Percentiles rank a stretch among this genome's conserved stretches.
Evolutionary conservation across 768 basidiomycete genomes (phyloP).

Genomic region (Boletus tylopilopsis): DNA sequence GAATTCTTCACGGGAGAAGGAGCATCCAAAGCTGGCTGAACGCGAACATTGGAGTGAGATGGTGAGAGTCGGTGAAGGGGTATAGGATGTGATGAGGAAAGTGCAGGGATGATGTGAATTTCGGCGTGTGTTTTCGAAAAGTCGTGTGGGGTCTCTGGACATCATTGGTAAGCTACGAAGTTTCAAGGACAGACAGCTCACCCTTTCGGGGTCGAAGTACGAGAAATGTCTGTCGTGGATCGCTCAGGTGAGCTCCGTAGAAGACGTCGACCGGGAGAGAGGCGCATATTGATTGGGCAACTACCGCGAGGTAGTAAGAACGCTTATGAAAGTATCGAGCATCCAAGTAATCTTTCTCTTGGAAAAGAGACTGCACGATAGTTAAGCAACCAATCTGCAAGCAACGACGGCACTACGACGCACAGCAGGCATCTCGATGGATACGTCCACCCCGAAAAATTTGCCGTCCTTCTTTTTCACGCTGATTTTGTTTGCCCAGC

Average conservation of each 20-base stretch:
- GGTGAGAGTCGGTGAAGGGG: slow-evolving; percentile 69
- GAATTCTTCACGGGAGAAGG: slow-evolving; percentile 22
- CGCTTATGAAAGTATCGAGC: slow-evolving; percentile 90
- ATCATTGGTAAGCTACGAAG: slow-evolving; percentile 1
- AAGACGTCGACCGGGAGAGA: slow-evolving; percentile 52
- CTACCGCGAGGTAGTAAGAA: slow-evolving; percentile 80
- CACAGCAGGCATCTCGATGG: slow-evolving; percentile 84
- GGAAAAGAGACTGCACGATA: slow-evolving; percentile 62
- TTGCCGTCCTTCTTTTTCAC: slow-evolving; percentile 68
- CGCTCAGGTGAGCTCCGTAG: slow-evolving; percentile 55
- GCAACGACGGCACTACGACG: slow-evolving; percentile 23
- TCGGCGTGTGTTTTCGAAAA: slow-evolving; percentile 67
- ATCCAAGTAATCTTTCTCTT: slow-evolving; percentile 93
- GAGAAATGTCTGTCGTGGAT: slow-evolving; percentile 64
- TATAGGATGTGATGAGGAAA: slow-evolving; percentile 60
- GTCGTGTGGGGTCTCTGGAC: slow-evolving; percentile 51
- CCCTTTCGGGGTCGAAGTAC: slow-evolving; percentile 57
- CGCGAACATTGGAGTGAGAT: slow-evolving; percentile 62
- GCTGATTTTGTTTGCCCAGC: slow-evolving; percentile 77
- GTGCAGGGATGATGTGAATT: slow-evolving; percentile 70
- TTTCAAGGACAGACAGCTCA: slow-evolving; percentile 31
- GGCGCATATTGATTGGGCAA: slow-evolving; percentile 58
- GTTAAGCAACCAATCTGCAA: neutral
- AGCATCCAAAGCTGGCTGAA: slow-evolving; percentile 23
- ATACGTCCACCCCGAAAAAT: slow-evolving; percentile 72